Percentiles rank a stretch among this genome's conserved stretches.
Conservation (phyloP, 371 early-diverging fungal species). For the Mucor mucedo region DNA sequence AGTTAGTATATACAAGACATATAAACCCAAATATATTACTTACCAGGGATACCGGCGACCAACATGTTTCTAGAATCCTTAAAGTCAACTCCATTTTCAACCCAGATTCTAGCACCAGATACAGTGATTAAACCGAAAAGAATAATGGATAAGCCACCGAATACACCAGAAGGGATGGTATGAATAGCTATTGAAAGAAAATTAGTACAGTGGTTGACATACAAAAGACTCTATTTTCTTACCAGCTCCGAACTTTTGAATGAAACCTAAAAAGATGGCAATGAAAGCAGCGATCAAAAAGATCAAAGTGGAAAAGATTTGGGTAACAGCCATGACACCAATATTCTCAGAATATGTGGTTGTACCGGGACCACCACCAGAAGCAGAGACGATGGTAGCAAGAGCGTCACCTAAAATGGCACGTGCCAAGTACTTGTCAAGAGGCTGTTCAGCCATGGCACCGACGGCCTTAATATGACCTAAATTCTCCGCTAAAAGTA, state of each 20-base stretch:
- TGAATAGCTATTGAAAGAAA: constrained; percentile 36
- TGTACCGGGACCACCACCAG: constrained; percentile 56
- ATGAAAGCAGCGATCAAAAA: constrained; percentile 60
- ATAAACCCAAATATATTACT: background rate
- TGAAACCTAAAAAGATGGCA: constrained; percentile 60
- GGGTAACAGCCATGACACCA: constrained; percentile 59
- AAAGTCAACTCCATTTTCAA: constrained; percentile 59
- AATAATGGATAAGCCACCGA: constrained; percentile 62
- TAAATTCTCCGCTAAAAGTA: constrained; percentile 60
- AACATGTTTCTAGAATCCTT: constrained; percentile 57
- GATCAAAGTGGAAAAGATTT: constrained; percentile 60
- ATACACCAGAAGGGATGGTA: constrained; percentile 62
- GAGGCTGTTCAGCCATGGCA: constrained; percentile 50
- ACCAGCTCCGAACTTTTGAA: constrained; percentile 64
- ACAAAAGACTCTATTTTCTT: background rate
- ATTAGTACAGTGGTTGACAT: background rate
- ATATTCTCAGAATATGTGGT: constrained; percentile 68
- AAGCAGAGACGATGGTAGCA: constrained; percentile 56
- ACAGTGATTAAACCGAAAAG: constrained; percentile 62
- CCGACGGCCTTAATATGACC: constrained; percentile 65
- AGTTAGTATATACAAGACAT: background rate
- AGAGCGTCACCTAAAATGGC: constrained; percentile 64
- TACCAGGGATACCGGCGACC: constrained; percentile 54
- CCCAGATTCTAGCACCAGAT: constrained; percentile 68
- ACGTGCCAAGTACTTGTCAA: constrained; percentile 57